These are phyloP conservation scores for Pseudonitzschia pungens DNA, from an alignment of 108 stramenopile species.

Conservation along the genomic window DNA sequence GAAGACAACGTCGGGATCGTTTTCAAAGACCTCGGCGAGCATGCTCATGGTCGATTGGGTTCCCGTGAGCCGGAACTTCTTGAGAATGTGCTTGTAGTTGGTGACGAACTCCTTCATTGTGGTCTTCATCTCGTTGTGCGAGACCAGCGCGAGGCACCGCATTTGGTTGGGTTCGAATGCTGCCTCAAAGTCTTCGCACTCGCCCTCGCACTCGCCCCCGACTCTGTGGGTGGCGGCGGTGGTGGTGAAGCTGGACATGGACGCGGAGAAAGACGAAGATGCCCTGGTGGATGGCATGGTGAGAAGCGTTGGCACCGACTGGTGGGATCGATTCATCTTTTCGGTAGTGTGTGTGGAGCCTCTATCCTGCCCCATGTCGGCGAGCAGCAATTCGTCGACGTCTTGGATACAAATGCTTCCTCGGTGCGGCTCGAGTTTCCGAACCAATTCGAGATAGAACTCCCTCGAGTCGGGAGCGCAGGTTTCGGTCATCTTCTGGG, in stretches of 20 bases:
- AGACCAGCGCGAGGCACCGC: slow-evolving; percentile 32
- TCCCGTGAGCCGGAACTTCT: slow-evolving; percentile 37
- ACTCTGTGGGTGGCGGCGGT: no score
- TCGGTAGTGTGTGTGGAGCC: background rate
- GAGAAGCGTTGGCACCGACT: background rate
- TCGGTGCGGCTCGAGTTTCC: background rate
- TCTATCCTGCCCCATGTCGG: no score
- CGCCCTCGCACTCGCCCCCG: background rate
- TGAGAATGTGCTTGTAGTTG: slow-evolving; percentile 21
- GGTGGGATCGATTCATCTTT: background rate
- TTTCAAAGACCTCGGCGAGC: slow-evolving; percentile 16
- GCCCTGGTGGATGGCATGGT: background rate
- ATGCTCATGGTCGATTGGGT: slow-evolving; percentile 38
- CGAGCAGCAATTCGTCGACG: background rate
- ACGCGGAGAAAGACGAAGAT: no score
- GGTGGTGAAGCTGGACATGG: background rate
- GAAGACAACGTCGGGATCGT: slow-evolving; percentile 24
- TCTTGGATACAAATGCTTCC: slow-evolving; percentile 7
- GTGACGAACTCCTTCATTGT: slow-evolving; percentile 39
- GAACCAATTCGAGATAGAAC: background rate
- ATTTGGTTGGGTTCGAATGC: slow-evolving; percentile 27
- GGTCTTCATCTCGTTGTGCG: slow-evolving; percentile 43
- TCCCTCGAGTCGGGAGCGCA: background rate
- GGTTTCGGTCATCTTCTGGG: background rate
- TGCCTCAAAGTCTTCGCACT: slow-evolving; percentile 21